Conservation (phyloP, 2,329 filamentous ascomycete species). For the Talaromyces sp. region DNA sequence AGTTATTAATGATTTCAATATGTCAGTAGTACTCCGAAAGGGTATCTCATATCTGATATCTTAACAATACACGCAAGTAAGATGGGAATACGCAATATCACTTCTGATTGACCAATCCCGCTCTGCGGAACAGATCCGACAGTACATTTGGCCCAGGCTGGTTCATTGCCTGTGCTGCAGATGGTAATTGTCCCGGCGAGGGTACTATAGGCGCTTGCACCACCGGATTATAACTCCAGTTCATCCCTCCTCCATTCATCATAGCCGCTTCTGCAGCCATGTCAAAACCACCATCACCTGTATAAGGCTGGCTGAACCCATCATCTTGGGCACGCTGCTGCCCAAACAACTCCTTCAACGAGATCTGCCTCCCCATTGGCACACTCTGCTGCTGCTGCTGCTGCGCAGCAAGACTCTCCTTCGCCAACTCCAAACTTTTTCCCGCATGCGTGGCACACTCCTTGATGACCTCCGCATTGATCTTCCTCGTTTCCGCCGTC, state of each 20-base stretch:
- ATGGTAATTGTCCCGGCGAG: conserved; percentile 18
- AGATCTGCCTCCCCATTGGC: conserved; percentile 53
- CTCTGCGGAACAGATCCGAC: conserved; percentile 43
- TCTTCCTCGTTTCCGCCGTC: conserved; percentile 50
- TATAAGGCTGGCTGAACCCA: conserved; percentile 49
- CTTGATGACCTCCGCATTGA: conserved; percentile 54
- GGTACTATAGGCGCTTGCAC: conserved; percentile 21
- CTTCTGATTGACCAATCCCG: conserved; percentile 30
- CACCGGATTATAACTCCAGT: conserved; percentile 14
- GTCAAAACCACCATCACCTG: neutral
- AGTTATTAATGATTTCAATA: conserved; percentile 1
- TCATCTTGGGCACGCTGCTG: conserved; percentile 53
- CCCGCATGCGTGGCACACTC: conserved; percentile 54
- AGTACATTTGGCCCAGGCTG: conserved; percentile 32
- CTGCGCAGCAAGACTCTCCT: conserved; percentile 38
- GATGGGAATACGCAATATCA: neutral
- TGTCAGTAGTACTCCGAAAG: neutral
- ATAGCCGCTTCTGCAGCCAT: conserved; percentile 17
- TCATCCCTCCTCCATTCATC: conserved; percentile 15
- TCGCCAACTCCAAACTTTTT: conserved; percentile 46
- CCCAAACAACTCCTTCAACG: conserved; percentile 53
- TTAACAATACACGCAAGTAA: neutral
- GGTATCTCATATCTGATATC: neutral
- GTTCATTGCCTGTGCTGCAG: neutral
- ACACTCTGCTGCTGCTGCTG: conserved; percentile 35